Conservation (phyloP, 73 alveolate genomes). For the Effrenium voratum region DNA sequence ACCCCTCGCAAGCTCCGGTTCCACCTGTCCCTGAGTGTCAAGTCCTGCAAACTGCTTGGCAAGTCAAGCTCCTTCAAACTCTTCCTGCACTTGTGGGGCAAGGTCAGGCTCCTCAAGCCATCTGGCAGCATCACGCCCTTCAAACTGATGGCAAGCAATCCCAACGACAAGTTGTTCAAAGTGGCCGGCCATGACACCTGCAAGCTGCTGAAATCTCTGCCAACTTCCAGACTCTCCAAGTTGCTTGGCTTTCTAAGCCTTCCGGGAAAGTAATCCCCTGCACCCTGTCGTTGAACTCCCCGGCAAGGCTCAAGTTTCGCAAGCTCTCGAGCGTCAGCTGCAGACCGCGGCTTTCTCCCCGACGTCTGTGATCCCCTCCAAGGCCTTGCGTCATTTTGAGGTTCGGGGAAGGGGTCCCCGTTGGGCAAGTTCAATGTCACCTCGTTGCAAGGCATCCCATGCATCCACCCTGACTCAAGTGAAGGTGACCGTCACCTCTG, state of each 20-base stretch:
- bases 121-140: background rate
- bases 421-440: too few species aligned
- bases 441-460: too few species aligned
- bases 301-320: background rate
- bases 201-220: background rate
- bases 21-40: constrained; percentile 1
- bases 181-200: background rate
- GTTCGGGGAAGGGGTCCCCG: too few species aligned
- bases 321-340: background rate
- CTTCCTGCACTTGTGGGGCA: background rate
- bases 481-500: too few species aligned
- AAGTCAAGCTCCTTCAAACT: background rate
- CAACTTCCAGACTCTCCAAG: background rate
- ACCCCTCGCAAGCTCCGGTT: background rate
- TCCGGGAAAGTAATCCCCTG: background rate
- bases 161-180: background rate
- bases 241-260: background rate
- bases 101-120: background rate
- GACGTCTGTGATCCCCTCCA: too few species aligned
- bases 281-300: background rate
- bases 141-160: background rate
- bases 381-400: too few species aligned
- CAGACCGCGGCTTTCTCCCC: too few species aligned
- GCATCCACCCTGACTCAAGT: too few species aligned
- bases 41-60: background rate